Conservation (phyloP, 1,284 basidiomycete species). For the Malassezia globosa region DNA sequence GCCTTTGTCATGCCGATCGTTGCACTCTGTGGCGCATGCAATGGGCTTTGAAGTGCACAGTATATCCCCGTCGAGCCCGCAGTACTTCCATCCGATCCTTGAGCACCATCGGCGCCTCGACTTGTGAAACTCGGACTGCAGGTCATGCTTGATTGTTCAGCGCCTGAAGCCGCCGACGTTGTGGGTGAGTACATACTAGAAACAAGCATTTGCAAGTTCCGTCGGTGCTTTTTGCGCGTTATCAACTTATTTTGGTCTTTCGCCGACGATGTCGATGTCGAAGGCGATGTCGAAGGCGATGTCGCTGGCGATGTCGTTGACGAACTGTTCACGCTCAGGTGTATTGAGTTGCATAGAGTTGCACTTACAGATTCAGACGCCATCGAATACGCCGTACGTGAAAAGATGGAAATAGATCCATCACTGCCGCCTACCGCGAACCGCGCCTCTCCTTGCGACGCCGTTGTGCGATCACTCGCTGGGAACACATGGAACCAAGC, state of each 20-base stretch:
- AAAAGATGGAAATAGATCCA: conserved; percentile 1
- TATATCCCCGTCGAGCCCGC: too few species aligned
- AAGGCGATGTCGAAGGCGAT: not conserved
- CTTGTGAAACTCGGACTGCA: too few species aligned
- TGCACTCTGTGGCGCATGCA: not conserved
- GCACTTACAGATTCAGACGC: not conserved
- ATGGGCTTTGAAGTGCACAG: too few species aligned
- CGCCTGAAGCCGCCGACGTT: too few species aligned
- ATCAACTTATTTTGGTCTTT: too few species aligned
- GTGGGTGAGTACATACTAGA: not conserved
- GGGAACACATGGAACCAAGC: conserved; percentile 1
- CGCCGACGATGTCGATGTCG: too few species aligned
- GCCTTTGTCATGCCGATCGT: not conserved
- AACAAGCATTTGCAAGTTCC: not conserved
- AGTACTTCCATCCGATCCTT: too few species aligned
- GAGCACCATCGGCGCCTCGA: too few species aligned
- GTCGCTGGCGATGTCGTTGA: not conserved
- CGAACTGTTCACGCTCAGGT: too few species aligned
- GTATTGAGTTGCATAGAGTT: too few species aligned
- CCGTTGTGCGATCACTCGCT: not conserved
- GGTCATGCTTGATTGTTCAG: too few species aligned
- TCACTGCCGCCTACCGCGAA: conserved; percentile 4
- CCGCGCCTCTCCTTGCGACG: not conserved
- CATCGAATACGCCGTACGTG: not conserved
- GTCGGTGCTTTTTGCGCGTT: conserved; percentile 1